Evolutionary conservation across 148 eudicot genomes (phyloP), one percentile per base, ranked within the genome.

Genomic region (Nyssa sinensis): DNA sequence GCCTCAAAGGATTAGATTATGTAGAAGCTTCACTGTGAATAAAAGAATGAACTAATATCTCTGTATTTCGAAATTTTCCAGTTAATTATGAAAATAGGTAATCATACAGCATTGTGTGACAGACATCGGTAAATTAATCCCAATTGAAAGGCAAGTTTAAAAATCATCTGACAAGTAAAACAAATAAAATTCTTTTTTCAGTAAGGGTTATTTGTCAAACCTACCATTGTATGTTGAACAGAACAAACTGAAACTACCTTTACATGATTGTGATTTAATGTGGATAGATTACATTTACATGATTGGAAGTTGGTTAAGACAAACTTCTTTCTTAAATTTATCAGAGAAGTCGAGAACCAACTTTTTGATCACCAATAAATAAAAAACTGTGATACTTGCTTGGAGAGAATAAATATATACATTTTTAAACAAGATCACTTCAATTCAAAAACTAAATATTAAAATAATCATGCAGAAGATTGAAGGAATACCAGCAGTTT

Each of bases 401-500:
- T 37, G 4, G 44, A 37, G 44, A 37, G 44, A 24, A 55, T 5
- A 55, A 2, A 11, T 17, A 55, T n/a, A 55, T 55, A 55, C 25
- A 55, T 55, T 17, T 21, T 17, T 7, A 19, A 17, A 9, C 57
- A 14, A 49, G 4, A 2, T 17, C 57, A 13, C 0, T 27, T 39
- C 16, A 41, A 7, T 24, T 37, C n/a, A 4, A 3, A 23, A 72
- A 35, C 37, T 2, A 25, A 1, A 31, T 23, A 71, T 28, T 25
- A 51, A 55, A 69, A n/a, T 55, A 0, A 44, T 44, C 51, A 12
- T 44, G n/a, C 31, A 67, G 37, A 80, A 25, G 14, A 5, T 29
- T 25, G 12, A 74, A 65, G 39, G 69, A 64, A 75, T 75, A 92
- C 98, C 98, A 68, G 80, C 85, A 69, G 98, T 90, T 87, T 89